Base-by-base conservation (phyloP, 805 yeast species). In the Metschnikowia bowlesiae region DNA sequence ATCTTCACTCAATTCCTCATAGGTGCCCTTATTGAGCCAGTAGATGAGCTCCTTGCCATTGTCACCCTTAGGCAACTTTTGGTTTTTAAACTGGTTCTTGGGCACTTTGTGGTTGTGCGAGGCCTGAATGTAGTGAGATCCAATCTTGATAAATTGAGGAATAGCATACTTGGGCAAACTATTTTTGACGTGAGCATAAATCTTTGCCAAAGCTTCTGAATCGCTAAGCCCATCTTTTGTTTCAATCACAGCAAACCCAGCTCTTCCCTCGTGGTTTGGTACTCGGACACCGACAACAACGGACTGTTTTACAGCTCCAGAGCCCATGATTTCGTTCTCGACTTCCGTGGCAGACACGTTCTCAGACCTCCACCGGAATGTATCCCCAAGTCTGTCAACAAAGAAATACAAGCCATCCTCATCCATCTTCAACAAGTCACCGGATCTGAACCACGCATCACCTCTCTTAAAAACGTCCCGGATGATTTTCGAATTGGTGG, bases 341-440 rank as follows among this genome's bases (percentile, higher is more conserved):
- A 91, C 97, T 70, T 91, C 97, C 33, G 91, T 84, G 11, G 97
- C 90, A 14, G 94, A 83, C 9, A 92, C 97, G 66, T 91, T 91
- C 70, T 91, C 98, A 2, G 96, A 86, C 70, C 89, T 92, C 98
- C 98, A 91, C 59, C 98, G 78, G 73, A 87, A 91, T 0, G 97
- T 92, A 63, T 91, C 98, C 39, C 98, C 98, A 62, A 92, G 70
- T 62, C 98, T 76, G 72, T 91, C 98, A 41, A 90, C 89, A 67
- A 91, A 91, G 68, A 85, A 89, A 64, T 86, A 76, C 56, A 84
- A 69, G 0, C 89, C 87, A 55, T 83, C 78, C 30, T 73, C 74
- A 65, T 89, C 96, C 63, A 75, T 69, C 58, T 73, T 81, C 62
- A 92, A 73, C 57, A 91, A 74, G 65, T 91, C 98, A 39, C 97